These are phyloP conservation scores for Ceratocystis papillata DNA, from an alignment of 2,329 filamentous ascomycete genomes.

Conservation along the genomic window DNA sequence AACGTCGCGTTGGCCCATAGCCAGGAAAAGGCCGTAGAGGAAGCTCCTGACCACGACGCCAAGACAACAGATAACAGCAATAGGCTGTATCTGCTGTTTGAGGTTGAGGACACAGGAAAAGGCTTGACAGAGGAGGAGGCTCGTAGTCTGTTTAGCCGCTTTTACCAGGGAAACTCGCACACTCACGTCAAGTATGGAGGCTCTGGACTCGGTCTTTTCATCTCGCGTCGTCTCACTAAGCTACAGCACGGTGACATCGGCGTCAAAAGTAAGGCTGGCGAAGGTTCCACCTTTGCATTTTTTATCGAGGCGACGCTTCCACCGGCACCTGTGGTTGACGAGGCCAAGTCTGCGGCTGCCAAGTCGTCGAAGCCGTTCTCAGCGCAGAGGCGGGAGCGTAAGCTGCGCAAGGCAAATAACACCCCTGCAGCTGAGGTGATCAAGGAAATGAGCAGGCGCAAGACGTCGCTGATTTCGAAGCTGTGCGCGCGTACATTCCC, in stretches of 20 bases:
- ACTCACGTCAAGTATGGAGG: constrained; percentile 73
- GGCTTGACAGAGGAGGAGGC: constrained; percentile 62
- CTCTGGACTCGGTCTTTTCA: constrained; percentile 67
- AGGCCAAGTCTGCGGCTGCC: constrained; percentile 28
- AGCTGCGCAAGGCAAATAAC: constrained; percentile 6
- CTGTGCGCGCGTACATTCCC: constrained; percentile 6
- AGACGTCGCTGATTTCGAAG: constrained; percentile 4
- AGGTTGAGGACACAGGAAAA: constrained; percentile 66
- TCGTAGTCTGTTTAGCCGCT: constrained; percentile 64
- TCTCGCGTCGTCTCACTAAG: constrained; percentile 67
- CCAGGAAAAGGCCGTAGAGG: not conserved
- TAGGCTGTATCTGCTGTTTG: constrained; percentile 55
- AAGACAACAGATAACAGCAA: not conserved
- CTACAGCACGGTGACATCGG: constrained; percentile 72
- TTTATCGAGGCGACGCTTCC: constrained; percentile 52
- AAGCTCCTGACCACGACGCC: not conserved
- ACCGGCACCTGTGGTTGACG: constrained; percentile 33
- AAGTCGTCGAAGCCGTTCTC: not conserved
- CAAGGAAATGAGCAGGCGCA: not conserved
- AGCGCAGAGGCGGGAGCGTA: constrained; percentile 3
- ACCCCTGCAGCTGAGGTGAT: not conserved
- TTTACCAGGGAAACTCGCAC: constrained; percentile 64
- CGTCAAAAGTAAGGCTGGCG: constrained; percentile 54
- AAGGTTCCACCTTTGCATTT: constrained; percentile 66
- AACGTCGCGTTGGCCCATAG: not conserved